phyloP scores from a whole-genome alignment of 2,329 filamentous ascomycete genomes.

The Pyrenophora seminiperda region DNA sequence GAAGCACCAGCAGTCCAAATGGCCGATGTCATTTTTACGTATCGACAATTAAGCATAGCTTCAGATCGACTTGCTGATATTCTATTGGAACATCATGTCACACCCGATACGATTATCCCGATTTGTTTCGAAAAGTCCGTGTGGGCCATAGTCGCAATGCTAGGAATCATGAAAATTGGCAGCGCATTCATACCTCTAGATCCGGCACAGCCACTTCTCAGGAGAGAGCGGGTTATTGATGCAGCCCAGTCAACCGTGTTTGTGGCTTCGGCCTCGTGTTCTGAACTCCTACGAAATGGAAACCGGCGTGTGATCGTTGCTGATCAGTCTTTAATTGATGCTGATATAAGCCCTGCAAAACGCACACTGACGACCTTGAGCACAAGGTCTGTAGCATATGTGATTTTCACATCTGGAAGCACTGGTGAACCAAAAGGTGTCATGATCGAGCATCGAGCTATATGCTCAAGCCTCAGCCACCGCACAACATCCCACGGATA shows the following conservation, averaged over 20 bases:
- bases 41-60: conserved; percentile 9
- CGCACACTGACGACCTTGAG: too few species aligned
- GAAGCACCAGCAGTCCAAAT: conserved; percentile 3
- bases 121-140: conserved; percentile 28
- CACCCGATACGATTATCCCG: conserved; percentile 26
- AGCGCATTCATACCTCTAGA: conserved; percentile 7
- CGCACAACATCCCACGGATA: too few species aligned
- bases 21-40: conserved; percentile 19
- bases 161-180: conserved; percentile 51
- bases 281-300: too few species aligned
- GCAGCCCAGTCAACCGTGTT: too few species aligned
- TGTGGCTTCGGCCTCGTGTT: too few species aligned
- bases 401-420: conserved; percentile 59
- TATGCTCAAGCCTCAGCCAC: too few species aligned
- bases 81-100: neutral
- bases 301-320: too few species aligned
- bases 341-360: too few species aligned
- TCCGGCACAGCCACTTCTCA: too few species aligned
- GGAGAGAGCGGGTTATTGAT: too few species aligned
- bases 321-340: too few species aligned
- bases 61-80: neutral
- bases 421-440: conserved; percentile 60
- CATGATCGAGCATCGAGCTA: conserved; percentile 59
- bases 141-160: conserved; percentile 42
- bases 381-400: too few species aligned